Conservation (phyloP, 2,329 filamentous ascomycete species). For the Penicillium sp. region DNA sequence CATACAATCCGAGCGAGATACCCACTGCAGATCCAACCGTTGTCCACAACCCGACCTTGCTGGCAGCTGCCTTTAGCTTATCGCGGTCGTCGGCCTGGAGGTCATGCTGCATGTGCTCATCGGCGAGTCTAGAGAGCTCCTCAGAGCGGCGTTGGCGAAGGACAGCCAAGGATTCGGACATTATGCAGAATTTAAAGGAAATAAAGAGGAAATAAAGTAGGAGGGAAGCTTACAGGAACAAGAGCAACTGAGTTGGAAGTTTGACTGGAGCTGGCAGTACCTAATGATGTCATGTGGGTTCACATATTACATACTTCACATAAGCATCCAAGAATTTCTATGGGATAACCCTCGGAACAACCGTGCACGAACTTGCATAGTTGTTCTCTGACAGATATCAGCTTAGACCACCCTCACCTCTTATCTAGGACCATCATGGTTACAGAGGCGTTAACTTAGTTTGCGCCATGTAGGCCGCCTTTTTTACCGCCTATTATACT, state of each 20-base stretch:
- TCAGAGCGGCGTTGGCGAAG: constrained; percentile 45
- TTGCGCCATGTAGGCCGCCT: too few relatives aligned
- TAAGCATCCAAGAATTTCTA: too few relatives aligned
- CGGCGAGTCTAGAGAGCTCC: constrained; percentile 52
- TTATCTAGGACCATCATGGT: too few relatives aligned
- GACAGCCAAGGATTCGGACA: constrained; percentile 45
- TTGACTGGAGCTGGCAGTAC: not conserved
- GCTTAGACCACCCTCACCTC: too few relatives aligned
- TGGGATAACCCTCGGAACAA: too few relatives aligned
- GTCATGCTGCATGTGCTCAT: constrained; percentile 56
- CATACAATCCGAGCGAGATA: constrained; percentile 54
- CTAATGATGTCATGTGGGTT: constrained; percentile 8
- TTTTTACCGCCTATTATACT: too few relatives aligned
- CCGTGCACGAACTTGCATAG: too few relatives aligned
- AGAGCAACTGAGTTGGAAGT: not conserved
- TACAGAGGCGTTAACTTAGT: too few relatives aligned
- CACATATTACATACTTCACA: too few relatives aligned
- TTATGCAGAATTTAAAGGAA: constrained; percentile 2
- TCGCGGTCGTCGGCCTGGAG: constrained; percentile 56
- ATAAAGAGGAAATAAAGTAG: not conserved
- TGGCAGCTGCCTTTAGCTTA: constrained; percentile 51
- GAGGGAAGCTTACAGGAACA: not conserved
- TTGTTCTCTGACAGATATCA: too few relatives aligned
- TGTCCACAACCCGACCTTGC: constrained; percentile 52
- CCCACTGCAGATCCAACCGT: constrained; percentile 57